A percentile compares a stretch with the other conserved stretches of the same genome.
phyloP scores from a whole-genome alignment of 208 protist genomes.

The Leishmania aethiopica region DNA sequence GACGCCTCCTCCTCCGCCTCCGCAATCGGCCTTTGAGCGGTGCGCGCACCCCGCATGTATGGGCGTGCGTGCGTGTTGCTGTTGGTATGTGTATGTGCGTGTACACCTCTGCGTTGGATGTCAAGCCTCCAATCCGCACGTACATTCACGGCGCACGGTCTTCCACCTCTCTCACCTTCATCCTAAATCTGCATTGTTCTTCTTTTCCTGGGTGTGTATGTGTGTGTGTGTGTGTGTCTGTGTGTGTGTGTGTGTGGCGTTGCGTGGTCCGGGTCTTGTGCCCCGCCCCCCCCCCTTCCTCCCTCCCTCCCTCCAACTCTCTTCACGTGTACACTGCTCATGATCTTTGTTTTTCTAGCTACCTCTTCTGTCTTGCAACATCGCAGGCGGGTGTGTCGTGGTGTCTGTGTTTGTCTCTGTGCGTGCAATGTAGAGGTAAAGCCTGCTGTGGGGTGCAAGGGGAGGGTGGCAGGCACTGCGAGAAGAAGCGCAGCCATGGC shows the following conservation, averaged over 20 bases:
- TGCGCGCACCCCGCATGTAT: background rate
- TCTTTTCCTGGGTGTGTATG: background rate
- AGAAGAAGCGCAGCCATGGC: background rate
- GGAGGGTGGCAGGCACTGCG: background rate
- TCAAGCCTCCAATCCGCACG: background rate
- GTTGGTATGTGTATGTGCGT: background rate
- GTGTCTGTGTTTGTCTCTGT: background rate
- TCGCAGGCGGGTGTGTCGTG: background rate
- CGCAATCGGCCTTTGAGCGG: background rate
- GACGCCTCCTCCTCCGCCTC: constrained; percentile 17
- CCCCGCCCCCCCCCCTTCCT: background rate
- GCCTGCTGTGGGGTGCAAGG: background rate
- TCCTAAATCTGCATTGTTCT: background rate
- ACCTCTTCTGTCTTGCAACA: background rate
- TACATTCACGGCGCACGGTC: background rate
- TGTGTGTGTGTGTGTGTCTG: background rate
- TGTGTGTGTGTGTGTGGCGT: background rate
- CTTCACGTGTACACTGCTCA: background rate
- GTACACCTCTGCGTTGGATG: background rate
- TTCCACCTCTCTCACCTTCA: background rate
- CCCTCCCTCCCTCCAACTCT: background rate
- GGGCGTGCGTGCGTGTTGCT: background rate
- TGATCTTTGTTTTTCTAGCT: background rate
- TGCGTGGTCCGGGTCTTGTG: background rate
- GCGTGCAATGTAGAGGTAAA: background rate